Evolutionary conservation across 768 basidiomycete genomes (phyloP).

Genomic region (Polyporus arcularius): DNA sequence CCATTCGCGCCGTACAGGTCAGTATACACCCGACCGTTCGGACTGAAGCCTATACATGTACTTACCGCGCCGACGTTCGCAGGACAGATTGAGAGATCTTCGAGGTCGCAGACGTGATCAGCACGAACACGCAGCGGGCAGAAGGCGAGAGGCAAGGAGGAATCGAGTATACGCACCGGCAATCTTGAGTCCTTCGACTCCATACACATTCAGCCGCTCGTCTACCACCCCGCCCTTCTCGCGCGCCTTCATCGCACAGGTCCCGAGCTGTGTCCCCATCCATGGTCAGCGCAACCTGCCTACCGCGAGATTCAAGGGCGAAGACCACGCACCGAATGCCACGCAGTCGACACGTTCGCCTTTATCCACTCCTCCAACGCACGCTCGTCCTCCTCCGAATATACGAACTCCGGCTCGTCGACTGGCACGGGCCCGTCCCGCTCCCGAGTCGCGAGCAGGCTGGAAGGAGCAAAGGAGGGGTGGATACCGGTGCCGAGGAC

Average conservation of each 20-base stretch:
- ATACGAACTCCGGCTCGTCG: conserved; percentile 32
- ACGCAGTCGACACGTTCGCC: conserved; percentile 28
- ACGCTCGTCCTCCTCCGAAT: conserved; percentile 36
- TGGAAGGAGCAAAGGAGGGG: conserved; percentile 33
- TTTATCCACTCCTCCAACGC: conserved; percentile 34
- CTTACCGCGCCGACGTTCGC: conserved; percentile 38
- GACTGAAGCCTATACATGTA: neutral
- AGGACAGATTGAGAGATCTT: conserved; percentile 42
- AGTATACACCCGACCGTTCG: neutral
- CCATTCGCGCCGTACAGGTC: neutral
- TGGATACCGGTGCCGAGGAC: conserved; percentile 18
- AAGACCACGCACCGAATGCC: conserved; percentile 37
- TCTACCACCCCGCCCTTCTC: conserved; percentile 64
- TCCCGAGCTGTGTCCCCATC: conserved; percentile 48
- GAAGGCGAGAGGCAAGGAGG: neutral
- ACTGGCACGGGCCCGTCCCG: conserved; percentile 27
- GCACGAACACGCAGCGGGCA: conserved; percentile 2
- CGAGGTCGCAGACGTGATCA: too few relatives aligned
- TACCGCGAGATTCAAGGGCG: neutral
- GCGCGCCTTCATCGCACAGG: conserved; percentile 67
- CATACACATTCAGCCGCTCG: conserved; percentile 61
- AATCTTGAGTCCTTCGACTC: conserved; percentile 52
- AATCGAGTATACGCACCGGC: conserved; percentile 13
- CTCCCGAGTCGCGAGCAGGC: conserved; percentile 22
- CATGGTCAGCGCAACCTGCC: neutral